These are phyloP conservation scores for Clavulina sp. DNA, from an alignment of 768 basidiomycete genomes.

Conservation along the genomic window DNA sequence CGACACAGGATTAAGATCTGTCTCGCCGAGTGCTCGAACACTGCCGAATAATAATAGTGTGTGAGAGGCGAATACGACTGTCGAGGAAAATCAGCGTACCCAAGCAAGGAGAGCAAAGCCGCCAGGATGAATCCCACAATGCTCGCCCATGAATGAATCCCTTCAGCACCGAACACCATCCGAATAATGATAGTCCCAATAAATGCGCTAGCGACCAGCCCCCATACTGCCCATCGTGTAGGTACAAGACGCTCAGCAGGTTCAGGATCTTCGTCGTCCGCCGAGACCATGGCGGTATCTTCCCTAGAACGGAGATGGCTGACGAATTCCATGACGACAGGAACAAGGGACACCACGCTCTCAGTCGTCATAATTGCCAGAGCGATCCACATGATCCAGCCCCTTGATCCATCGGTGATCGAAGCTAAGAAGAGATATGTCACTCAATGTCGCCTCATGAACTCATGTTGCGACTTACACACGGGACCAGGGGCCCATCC, in stretches of 20 bases:
- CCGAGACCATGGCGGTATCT: conserved; percentile 12
- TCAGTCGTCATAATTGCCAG: conserved; percentile 94
- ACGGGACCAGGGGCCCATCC: conserved; percentile 95
- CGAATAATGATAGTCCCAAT: conserved; percentile 69
- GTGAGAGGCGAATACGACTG: conserved; percentile 5
- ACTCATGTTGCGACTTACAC: not conserved
- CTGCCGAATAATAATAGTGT: conserved; percentile 21
- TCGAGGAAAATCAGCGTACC: conserved; percentile 29
- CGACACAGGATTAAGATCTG: conserved; percentile 82
- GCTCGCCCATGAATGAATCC: conserved; percentile 92
- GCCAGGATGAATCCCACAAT: conserved; percentile 69
- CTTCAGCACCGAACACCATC: conserved; percentile 76
- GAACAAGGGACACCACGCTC: conserved; percentile 68
- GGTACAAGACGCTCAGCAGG: conserved; percentile 69
- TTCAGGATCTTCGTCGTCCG: conserved; percentile 48
- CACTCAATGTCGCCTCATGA: not conserved
- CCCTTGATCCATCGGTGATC: conserved; percentile 75
- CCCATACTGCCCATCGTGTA: conserved; percentile 52
- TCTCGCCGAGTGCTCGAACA: conserved; percentile 88
- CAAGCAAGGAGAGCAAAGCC: conserved; percentile 69
- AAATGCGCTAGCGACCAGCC: conserved; percentile 41
- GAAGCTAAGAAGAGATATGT: conserved; percentile 26
- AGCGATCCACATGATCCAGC: conserved; percentile 94
- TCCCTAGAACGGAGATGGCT: conserved; percentile 5
- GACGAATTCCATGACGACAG: conserved; percentile 40